Evolutionary conservation across 73 alveolate genomes (phyloP), one percentile per base, ranked within the genome.

Genomic region (Paraurostyla sp.): DNA sequence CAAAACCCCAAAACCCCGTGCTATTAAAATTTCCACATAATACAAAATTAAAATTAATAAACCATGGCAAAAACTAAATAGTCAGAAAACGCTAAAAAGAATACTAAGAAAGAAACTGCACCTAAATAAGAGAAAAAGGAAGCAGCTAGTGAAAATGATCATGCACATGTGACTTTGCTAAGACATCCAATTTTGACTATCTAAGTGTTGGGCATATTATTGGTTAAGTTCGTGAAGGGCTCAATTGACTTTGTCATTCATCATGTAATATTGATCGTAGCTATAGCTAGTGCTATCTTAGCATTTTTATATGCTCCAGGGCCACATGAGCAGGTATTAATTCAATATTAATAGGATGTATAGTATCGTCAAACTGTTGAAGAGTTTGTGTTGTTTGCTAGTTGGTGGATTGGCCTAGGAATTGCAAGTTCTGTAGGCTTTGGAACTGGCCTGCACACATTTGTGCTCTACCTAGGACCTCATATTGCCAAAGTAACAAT

Each of bases 391-490:
- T 42, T 76, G 33, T 94, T 89, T 76, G 89, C 89, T 45, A 81
- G 76, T 0, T 94, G 95, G 95, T 96, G 99, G 97, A 78, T 96
- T 3, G 94, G 93, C 43, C 91, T 96, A 35, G 99, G 99, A 40
- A 83, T 96, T 0, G 93, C 95, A 49, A 94, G 98, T 35, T 94
- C 98, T n/a, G 92, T 96, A 0, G 99, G 99, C 25, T 80, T 96
- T n/a, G 99, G 99, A 32, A 96, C 99, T 23, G 99, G 99, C 13
- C 88, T 96, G 15, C 99, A 96, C 83, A 96, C 99, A 13, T 96
- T 96, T 76, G 97, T 96, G 35, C 91, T 96, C 65, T 96, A 93
- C 83, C 93, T 96, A 29, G 99, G 99, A 23, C 99, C 99, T 7
- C 94, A 90, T 59, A 96, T 96, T 38, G 98, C 99, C 49, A 92